These are phyloP conservation scores for Arabidopsis arenosa DNA, from an alignment of 345 rosid species.

Conservation along the genomic window DNA sequence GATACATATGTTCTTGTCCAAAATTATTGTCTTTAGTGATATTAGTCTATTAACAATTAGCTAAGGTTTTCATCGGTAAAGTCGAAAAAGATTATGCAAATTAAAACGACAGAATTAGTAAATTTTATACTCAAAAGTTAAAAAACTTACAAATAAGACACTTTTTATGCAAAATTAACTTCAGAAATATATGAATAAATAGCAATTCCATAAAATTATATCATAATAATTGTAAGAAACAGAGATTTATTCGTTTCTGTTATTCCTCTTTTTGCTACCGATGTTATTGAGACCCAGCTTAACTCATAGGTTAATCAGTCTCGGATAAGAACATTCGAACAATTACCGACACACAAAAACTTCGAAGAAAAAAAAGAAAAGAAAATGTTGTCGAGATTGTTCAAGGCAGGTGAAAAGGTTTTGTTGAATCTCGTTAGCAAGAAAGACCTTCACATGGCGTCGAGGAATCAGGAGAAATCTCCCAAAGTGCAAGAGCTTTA, in stretches of 20 bases:
- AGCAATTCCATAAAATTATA: not conserved
- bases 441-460: constrained; percentile 55
- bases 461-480: constrained; percentile 44
- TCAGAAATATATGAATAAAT: not conserved
- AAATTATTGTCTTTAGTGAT: not conserved
- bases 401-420: constrained; percentile 58
- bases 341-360: constrained; percentile 31
- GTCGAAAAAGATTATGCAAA: not conserved
- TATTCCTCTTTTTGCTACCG: not conserved
- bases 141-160: too few relatives aligned
- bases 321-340: constrained; percentile 41
- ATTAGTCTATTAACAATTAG: not conserved
- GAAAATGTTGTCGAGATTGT: constrained; percentile 56
- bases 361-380: not conserved
- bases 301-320: constrained; percentile 22
- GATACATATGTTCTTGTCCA: not conserved
- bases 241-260: not conserved
- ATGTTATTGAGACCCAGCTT: not conserved
- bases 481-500: constrained; percentile 73
- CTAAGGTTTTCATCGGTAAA: not conserved
- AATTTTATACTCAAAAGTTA: too few relatives aligned
- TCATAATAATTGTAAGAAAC: not conserved
- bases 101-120: not conserved
- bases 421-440: constrained; percentile 39
- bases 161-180: not conserved